Evolutionary conservation across 805 yeast genomes (phyloP), one percentile per base, ranked within the genome.

Genomic region (Maudiozyma turicensis): DNA sequence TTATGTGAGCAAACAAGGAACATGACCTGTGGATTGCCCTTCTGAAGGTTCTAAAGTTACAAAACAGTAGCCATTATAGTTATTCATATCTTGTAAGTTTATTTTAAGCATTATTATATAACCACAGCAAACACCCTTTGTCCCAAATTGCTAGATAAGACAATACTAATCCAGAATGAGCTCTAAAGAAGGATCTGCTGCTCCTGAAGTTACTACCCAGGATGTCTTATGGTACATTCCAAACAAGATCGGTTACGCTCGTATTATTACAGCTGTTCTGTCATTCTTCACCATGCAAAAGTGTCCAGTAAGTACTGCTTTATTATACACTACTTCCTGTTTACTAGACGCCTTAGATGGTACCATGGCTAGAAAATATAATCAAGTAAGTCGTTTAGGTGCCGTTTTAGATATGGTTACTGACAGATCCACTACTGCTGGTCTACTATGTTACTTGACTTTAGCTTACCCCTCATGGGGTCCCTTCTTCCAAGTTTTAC

Each of bases 401-500:
- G 98, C 99, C 15, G 95, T 95, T 20, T 76, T 93, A 58, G 99
- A 93, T 68, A 93, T 93, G 99, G 97, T 93, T 33, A 91, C 99
- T 15, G 99, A 93, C 66, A 77, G 99, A 63, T 93, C 97, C 65
- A 90, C 99, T 11, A 93, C 99, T 0, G 80, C 95, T 11, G 84
- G 96, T n/a, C 75, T 93, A 60, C 81, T 93, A 57, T 89, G 95
- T 65, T 93, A 78, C 66, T 73, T 93, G 50, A 80, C 93, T 56
- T 81, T 86, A 37, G 72, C 85, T 44, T 91, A 86, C 61, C 97
- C 97, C 7, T 58, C 47, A n/a, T 61, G 54, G 50, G 57, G 60
- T 39, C 61, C 64, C 10, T 45, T 81, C 8, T 90, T 91, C 82
- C 99, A 93, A 70, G 58, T 86, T 29, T 73, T 93, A 57, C 81